Evolutionary conservation across 257 asterid species (phyloP), one percentile per base, ranked within the genome.

Genomic region (Thymus mandschuricus): DNA sequence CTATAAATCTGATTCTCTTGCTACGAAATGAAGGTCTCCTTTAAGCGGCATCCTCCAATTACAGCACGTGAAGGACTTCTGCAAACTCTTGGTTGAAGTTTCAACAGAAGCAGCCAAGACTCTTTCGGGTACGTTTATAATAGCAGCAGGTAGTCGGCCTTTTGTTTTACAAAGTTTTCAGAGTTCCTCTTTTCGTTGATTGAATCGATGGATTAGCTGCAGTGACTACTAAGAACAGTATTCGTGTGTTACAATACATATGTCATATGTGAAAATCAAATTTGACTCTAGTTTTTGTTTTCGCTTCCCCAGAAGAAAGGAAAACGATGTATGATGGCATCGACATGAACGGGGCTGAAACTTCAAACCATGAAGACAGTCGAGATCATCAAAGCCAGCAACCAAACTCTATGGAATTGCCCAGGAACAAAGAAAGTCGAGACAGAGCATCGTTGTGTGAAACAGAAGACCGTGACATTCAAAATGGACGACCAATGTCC

Each of bases 71-170:
- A 48, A 73, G 75, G 87, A 85, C 75, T 74, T 90, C 67, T 88
- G 95, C 79, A 56, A 79, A 41, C 77, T 43, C 73, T 78, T 90
- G 78, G 87, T 90, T 35, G 77, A 79, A 70, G 78, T 83, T 71
- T 81, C 97, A 45, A 78, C 73, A 60, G 86, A 83, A 83, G 84
- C 88, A 74, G 86, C 91, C 43, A 82, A 75, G 69, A 64, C 62
- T 43, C 41, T 73, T 70, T 50, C 89, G 79, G 89, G 96, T 85
- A 68, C 28, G 30, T 72, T 58, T n/a, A 38, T 38, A 38, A 4
- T 38, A 38, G 49, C 49, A 44, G 12, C 10, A 8, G 7, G 7
- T 35, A 35, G 5, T 35, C 40, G 40, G 5, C 40, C 5, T 35
- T 6, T 35, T 3, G 6, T 35, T 35, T 35, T 35, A 35, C 40